Evolutionary conservation across 1,284 basidiomycete genomes (phyloP).

Genomic region (Rhodofomes roseus): DNA sequence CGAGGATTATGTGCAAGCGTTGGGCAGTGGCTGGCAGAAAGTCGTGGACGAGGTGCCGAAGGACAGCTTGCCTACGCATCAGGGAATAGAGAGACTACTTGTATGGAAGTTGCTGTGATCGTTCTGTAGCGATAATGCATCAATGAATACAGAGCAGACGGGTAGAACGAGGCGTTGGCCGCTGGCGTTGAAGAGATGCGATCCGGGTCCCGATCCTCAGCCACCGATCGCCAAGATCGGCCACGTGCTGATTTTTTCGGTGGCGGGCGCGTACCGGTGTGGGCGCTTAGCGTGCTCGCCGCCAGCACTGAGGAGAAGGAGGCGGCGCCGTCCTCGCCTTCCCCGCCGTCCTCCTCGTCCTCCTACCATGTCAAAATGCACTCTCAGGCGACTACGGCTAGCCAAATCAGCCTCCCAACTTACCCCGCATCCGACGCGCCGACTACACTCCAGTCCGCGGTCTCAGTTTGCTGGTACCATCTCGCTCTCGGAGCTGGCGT

Average conservation of each 20-base stretch:
- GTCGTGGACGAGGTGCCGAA: slow-evolving; percentile 50
- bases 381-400: background rate
- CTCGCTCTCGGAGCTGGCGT: background rate
- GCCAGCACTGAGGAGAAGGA: slow-evolving; percentile 1
- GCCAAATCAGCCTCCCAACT: background rate
- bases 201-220: background rate
- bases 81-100: slow-evolving; percentile 44
- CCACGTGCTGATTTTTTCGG: slow-evolving; percentile 15
- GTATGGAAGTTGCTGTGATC: slow-evolving; percentile 43
- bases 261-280: background rate
- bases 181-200: background rate
- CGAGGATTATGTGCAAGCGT: slow-evolving; percentile 52
- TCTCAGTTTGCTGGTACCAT: background rate
- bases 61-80: slow-evolving; percentile 34
- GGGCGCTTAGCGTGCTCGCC: background rate
- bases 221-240: slow-evolving; percentile 2
- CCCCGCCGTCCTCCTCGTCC: background rate
- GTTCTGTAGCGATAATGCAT: background rate
- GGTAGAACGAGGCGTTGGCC: too few species aligned
- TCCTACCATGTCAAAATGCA: slow-evolving; percentile 2
- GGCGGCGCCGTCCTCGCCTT: background rate
- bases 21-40: slow-evolving; percentile 52
- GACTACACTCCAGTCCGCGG: background rate
- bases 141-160: too few species aligned
- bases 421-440: background rate